Evolutionary conservation across 169 alveolate genomes (phyloP), one percentile per base, ranked within the genome.

Genomic region (Cryptosporidium canis): DNA sequence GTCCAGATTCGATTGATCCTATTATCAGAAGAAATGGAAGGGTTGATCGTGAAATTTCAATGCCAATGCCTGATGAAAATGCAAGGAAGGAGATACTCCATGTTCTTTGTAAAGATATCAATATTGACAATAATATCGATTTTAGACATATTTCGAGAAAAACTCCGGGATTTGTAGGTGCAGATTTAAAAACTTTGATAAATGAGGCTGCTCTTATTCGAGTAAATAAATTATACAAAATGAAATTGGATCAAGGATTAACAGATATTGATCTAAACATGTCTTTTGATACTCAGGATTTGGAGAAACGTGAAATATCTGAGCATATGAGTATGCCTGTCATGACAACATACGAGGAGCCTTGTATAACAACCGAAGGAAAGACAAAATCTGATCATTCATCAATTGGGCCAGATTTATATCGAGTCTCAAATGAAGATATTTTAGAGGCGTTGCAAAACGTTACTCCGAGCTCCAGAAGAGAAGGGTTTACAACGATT

Each of bases 401-500:
- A 27, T 9, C 21, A 2, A 14, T 61, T 44, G 45, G 33, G 6
- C 29, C 12, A 9, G 24, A 66, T 12, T 65, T 29, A 18, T 77
- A 48, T 3, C n/a, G 11, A 11, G 94, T 95, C n/a, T 85, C 92
- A 41, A 90, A 92, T 70, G 93, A 92, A 41, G 99, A 97, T 90
- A 94, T 97, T 83, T 64, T 85, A 47, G 85, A 85, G 43, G 98
- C 98, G 2, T 83, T 96, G 12, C 90, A 92, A 33, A 92, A 93
- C 65, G 96, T 97, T 2, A 95, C 96, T 85, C 98, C 98, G 7
- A 94, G 97, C 41, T 96, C 98, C 33, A 93, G 96, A 91, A 94
- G 99, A 91, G 99, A 97, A 92, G 99, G 99, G 9, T 97, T 97
- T 83, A 91, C 98, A 6, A 96, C 98, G 21, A 96, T 98, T 51